phyloP scores from a whole-genome alignment of 495 filamentous ascomycete genomes.

The Hypoxylon lienhwacheense region DNA sequence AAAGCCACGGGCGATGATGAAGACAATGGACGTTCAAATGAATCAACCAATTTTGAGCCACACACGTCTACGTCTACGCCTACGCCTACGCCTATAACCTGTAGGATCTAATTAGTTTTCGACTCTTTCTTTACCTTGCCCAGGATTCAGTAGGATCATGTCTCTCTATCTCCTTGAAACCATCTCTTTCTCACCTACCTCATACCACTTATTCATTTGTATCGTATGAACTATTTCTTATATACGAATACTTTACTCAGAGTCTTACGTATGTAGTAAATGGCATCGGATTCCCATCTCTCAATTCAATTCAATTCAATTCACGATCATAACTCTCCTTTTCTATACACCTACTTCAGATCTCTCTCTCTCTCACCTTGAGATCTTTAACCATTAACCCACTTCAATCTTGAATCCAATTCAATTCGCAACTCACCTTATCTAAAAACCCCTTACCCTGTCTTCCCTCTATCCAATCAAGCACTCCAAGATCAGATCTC shows the following conservation, averaged over 20 bases:
- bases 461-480: slow-evolving; percentile 11
- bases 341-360: background rate
- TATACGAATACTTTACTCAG: no score
- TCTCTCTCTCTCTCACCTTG: background rate
- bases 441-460: background rate
- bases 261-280: no score
- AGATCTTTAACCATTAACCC: background rate
- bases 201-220: no score
- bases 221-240: no score
- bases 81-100: no score
- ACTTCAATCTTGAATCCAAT: no score
- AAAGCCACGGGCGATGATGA: slow-evolving; percentile 18
- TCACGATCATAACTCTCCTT: slow-evolving; percentile 2
- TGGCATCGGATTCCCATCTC: slow-evolving; percentile 1
- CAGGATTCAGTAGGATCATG: background rate
- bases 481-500: slow-evolving; percentile 14
- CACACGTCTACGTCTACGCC: background rate
- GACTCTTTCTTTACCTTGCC: background rate
- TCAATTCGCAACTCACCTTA: no score
- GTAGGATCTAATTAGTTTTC: background rate
- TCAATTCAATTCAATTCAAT: slow-evolving; percentile 27
- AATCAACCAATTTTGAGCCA: slow-evolving; percentile 14
- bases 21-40: slow-evolving; percentile 22
- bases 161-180: background rate
- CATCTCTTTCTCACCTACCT: background rate